Conservation (phyloP, 768 basidiomycete species). For the Hebeloma cylindrosporum region DNA sequence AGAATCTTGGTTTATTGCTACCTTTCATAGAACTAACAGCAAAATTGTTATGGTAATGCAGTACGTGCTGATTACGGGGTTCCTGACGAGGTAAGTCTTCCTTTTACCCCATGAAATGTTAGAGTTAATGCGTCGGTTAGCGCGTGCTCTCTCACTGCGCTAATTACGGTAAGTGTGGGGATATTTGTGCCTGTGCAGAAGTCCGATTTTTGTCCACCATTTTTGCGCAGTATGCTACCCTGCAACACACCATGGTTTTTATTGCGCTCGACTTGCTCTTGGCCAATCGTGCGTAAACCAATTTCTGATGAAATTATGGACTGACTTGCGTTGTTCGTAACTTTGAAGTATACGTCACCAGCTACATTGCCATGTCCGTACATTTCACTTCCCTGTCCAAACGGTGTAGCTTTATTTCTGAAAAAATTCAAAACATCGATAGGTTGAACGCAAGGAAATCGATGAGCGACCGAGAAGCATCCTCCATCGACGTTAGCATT, state of each 20-base stretch:
- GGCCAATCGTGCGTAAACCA: conserved; percentile 36
- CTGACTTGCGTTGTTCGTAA: neutral
- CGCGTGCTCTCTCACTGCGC: conserved; percentile 40
- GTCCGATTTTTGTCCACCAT: conserved; percentile 39
- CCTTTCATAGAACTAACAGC: conserved; percentile 27
- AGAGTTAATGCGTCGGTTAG: conserved; percentile 19
- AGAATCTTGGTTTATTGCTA: neutral
- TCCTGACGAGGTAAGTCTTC: conserved; percentile 32
- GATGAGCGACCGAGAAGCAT: no score
- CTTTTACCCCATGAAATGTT: neutral
- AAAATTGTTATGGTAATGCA: conserved; percentile 32
- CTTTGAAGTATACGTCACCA: conserved; percentile 15
- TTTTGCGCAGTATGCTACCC: conserved; percentile 22
- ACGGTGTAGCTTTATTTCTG: neutral
- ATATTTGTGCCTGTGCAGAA: neutral
- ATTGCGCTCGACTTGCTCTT: conserved; percentile 41
- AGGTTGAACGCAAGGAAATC: conserved; percentile 9
- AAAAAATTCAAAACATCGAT: no score
- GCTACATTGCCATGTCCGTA: conserved; percentile 14
- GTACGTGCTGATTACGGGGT: conserved; percentile 33
- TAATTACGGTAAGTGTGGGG: conserved; percentile 35
- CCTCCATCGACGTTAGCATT: no score
- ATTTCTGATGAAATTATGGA: neutral
- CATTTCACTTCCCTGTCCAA: neutral
- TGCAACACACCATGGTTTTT: conserved; percentile 37